phyloP scores from a whole-genome alignment of 441 rosid species.

The Melastoma candidum region DNA sequence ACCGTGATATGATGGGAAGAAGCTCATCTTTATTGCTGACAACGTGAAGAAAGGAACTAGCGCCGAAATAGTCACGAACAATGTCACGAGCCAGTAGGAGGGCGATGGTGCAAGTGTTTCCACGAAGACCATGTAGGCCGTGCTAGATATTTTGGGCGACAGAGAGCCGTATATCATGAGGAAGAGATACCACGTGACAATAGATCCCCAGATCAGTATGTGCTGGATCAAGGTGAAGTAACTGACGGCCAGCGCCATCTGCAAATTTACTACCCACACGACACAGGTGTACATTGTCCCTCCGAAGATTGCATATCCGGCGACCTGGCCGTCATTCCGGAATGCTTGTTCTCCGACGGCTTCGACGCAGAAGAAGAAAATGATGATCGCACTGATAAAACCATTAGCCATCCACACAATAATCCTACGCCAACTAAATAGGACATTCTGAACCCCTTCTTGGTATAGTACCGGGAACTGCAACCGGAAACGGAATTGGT shows the following conservation, averaged over 20 bases:
- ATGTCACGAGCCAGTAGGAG: conserved; percentile 59
- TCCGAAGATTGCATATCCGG: conserved; percentile 35
- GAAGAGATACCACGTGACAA: conserved; percentile 53
- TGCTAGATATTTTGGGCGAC: conserved; percentile 48
- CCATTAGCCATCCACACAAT: conserved; percentile 68
- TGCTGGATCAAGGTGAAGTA: conserved; percentile 69
- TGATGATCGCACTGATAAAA: conserved; percentile 26
- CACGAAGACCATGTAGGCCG: conserved; percentile 70
- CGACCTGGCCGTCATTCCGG: conserved; percentile 37
- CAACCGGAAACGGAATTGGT: conserved; percentile 11
- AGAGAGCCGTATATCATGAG: conserved; percentile 46
- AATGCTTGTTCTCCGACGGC: conserved; percentile 46
- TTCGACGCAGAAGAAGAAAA: conserved; percentile 48
- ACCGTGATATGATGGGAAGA: conserved; percentile 80
- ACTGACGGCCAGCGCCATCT: conserved; percentile 49
- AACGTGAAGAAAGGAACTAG: conserved; percentile 65
- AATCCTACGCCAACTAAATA: conserved; percentile 57
- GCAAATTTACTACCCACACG: conserved; percentile 61
- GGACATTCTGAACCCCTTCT: conserved; percentile 62
- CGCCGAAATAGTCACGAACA: conserved; percentile 45
- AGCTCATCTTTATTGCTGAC: conserved; percentile 64
- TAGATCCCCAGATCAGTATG: conserved; percentile 52
- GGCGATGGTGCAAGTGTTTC: conserved; percentile 90
- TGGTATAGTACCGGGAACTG: conserved; percentile 71
- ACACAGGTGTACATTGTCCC: conserved; percentile 54